Percentiles rank a stretch among this genome's conserved stretches.
phyloP scores from a whole-genome alignment of 805 yeast genomes.

The Zygotorulaspora florentina region DNA sequence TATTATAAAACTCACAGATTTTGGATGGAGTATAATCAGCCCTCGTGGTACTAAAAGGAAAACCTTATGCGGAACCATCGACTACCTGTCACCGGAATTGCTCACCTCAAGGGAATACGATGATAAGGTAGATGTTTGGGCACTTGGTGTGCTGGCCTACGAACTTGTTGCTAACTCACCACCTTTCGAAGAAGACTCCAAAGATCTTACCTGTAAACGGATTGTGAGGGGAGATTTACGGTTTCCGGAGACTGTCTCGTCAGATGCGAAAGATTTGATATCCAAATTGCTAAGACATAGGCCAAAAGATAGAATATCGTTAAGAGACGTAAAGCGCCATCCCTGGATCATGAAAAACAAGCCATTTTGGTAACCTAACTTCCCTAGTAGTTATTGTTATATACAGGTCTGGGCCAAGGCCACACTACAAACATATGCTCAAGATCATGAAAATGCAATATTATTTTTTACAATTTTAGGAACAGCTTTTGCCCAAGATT shows the following conservation, averaged over 20 bases:
- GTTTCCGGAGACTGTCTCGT: conserved; percentile 65
- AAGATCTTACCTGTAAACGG: conserved; percentile 72
- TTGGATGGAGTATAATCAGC: conserved; percentile 87
- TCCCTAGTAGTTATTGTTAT: conserved; percentile 1
- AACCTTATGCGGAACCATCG: conserved; percentile 93
- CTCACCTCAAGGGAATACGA: conserved; percentile 80
- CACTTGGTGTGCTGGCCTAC: conserved; percentile 79
- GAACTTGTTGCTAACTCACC: conserved; percentile 87
- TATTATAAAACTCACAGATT: conserved; percentile 80
- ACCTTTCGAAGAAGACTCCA: conserved; percentile 82
- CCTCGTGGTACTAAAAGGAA: conserved; percentile 56
- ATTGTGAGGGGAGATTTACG: conserved; percentile 72
- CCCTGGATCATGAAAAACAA: conserved; percentile 78
- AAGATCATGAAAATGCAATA: conserved; percentile 30
- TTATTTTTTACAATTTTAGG: conserved; percentile 62
- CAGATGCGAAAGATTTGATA: conserved; percentile 76
- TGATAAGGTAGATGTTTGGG: conserved; percentile 82
- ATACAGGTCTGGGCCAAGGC: conserved; percentile 2
- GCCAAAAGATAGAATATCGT: conserved; percentile 60
- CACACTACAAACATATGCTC: conserved; percentile 4
- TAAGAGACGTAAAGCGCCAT: conserved; percentile 62
- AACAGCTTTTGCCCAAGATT: conserved; percentile 77
- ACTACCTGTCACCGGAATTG: conserved; percentile 94
- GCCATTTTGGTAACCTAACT: conserved; percentile 48
- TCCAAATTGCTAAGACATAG: conserved; percentile 56